Base-by-base conservation (phyloP, 2,329 filamentous ascomycete genomes). In the Penicillium freii region DNA sequence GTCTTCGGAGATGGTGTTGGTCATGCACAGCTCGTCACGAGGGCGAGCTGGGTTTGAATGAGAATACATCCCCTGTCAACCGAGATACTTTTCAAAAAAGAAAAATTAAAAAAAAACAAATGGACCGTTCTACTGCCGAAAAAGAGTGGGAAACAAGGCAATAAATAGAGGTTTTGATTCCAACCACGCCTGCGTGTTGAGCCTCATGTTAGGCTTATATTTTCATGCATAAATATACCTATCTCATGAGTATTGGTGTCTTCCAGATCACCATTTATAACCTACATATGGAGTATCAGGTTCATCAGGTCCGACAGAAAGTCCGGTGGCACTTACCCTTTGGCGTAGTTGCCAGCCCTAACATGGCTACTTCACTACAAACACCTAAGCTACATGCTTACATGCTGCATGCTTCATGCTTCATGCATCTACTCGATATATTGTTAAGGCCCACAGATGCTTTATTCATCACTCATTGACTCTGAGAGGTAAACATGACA, bases 401-500 rank as follows among this genome's bases (percentile, higher is more conserved):
- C 25, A 51, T 21, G 10, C 17, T 38, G 27, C 47, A 49, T 49
- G 6, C 39, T n/a, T n/a, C n/a, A n/a, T n/a, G 10, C 17, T 38
- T 38, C 47, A 49, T 49, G 6, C 39, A 51, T 52, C 21, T 45
- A 27, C 7, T 13, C 21, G 21, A 27, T 27, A 53, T 57, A 53
- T 57, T 25, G 43, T 57, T 53, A 53, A 34, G 7, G 5, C 5
- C 21, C 8, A 47, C 45, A 6, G 1, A 34, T 21, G 8, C 15
- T 42, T 25, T 11, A 25, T 27, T 31, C n/a, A 56, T 40, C 50
- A 17, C 15, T 47, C 54, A 43, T 52, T 56, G 21, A 5, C 13
- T 53, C 39, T 25, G 31, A 31, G 21, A 42, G 33, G 19, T 11
- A 56, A 59, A 57, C 3, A 71, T 69, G 66, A 66, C 49, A 23